phyloP scores from a whole-genome alignment of 805 yeast species.

The Maudiozyma bulderi region DNA sequence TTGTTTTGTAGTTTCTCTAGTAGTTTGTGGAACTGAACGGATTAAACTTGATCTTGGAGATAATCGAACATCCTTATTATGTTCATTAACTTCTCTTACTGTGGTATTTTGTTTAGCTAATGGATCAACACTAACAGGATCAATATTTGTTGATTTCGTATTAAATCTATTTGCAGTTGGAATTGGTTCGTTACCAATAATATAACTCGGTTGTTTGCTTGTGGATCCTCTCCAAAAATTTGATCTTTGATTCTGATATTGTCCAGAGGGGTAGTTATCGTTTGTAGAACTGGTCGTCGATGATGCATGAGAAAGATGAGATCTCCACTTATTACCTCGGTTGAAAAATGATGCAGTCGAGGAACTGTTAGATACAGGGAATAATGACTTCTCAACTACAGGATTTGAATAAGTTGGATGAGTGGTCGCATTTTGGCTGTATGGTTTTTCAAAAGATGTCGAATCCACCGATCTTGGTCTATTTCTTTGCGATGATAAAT shows the following conservation, averaged over 20 bases:
- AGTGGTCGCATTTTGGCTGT: background rate
- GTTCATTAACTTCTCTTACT: background rate
- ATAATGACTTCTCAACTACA: background rate
- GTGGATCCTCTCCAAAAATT: conserved; percentile 9
- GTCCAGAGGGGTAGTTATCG: background rate
- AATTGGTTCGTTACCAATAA: background rate
- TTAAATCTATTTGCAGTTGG: background rate
- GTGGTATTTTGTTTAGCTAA: conserved; percentile 4
- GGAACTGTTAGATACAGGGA: conserved; percentile 6
- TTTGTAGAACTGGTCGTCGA: background rate
- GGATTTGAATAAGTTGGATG: background rate
- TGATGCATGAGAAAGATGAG: background rate
- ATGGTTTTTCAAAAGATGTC: background rate
- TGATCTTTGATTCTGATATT: conserved; percentile 3
- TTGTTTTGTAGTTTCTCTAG: conserved; percentile 14
- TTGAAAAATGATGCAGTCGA: conserved; percentile 9
- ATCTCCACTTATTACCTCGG: conserved; percentile 20
- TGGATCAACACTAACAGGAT: background rate
- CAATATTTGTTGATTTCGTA: background rate
- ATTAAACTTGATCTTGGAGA: conserved; percentile 24
- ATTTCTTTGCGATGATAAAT: conserved; percentile 4
- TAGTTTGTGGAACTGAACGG: conserved; percentile 23
- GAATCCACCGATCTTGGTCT: conserved; percentile 17
- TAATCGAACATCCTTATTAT: conserved; percentile 1
- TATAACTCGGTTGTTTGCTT: background rate